A percentile compares a stretch with the other conserved stretches of the same genome.
phyloP scores from a whole-genome alignment of 106 monocot genomes.

The Posidonia australis region DNA sequence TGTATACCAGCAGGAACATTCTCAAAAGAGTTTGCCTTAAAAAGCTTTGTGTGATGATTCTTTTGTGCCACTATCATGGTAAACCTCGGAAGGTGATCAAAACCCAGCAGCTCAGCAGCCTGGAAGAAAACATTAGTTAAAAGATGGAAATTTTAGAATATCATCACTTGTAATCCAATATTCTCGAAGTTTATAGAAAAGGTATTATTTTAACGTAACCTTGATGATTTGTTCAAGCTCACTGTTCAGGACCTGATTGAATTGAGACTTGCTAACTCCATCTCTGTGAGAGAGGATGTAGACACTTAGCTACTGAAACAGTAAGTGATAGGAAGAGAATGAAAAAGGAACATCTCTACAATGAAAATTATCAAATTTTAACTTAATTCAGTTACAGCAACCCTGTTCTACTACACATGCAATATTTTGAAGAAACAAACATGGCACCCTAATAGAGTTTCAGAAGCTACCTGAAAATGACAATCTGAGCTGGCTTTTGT shows the following conservation, averaged over 20 bases:
- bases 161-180: too few relatives aligned
- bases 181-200: too few relatives aligned
- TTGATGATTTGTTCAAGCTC: slow-evolving; percentile 65
- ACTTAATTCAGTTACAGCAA: too few relatives aligned
- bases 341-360: not conserved
- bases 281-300: slow-evolving; percentile 23
- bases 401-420: not conserved
- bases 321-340: not conserved
- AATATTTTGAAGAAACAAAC: not conserved
- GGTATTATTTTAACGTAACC: slow-evolving; percentile 12
- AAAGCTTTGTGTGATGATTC: slow-evolving; percentile 55
- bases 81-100: slow-evolving; percentile 40
- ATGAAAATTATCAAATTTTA: not conserved
- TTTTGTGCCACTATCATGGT: slow-evolving; percentile 54
- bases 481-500: slow-evolving; percentile 56
- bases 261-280: slow-evolving; percentile 73
- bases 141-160: too few relatives aligned
- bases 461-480: slow-evolving; percentile 69
- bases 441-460: not conserved
- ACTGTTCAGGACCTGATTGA: slow-evolving; percentile 56
- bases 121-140: too few relatives aligned
- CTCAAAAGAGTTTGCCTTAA: slow-evolving; percentile 34
- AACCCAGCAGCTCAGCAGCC: slow-evolving; percentile 55
- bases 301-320: not conserved
- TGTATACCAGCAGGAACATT: slow-evolving; percentile 69